Evolutionary conservation across 257 asterid genomes (phyloP).

Genomic region (Capsicum chinense): DNA sequence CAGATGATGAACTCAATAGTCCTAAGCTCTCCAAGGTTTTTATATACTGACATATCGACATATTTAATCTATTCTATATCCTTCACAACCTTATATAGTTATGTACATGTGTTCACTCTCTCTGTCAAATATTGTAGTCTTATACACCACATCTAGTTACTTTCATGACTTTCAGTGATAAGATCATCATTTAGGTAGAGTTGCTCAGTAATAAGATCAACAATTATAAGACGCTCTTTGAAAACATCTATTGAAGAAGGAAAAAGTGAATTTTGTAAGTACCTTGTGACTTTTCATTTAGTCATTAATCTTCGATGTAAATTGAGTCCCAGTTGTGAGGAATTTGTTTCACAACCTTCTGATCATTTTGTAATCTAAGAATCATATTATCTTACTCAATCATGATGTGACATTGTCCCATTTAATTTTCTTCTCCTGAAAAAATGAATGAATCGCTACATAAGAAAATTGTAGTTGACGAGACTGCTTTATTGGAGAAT

Average conservation of each 20-base stretch:
- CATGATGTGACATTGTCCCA: background rate
- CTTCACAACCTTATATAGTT: background rate
- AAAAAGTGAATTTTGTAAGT: constrained; percentile 58
- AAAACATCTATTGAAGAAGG: constrained; percentile 76
- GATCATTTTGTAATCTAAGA: background rate
- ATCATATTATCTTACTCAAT: background rate
- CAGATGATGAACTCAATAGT: constrained; percentile 85
- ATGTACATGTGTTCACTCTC: constrained; percentile 16
- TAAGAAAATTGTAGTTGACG: too few relatives aligned
- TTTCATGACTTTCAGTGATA: constrained; percentile 73
- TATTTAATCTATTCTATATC: background rate
- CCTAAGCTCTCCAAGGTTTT: background rate
- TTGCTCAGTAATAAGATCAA: constrained; percentile 67
- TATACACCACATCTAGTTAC: constrained; percentile 74
- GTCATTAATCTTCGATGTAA: background rate
- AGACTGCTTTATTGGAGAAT: too few relatives aligned
- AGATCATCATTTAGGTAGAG: constrained; percentile 51
- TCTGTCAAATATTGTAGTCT: constrained; percentile 36
- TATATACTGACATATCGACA: background rate
- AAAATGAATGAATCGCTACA: too few relatives aligned
- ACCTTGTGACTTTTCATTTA: background rate
- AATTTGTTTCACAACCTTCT: background rate
- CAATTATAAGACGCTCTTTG: constrained; percentile 78
- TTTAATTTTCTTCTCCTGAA: constrained; percentile 9
- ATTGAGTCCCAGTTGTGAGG: constrained; percentile 10